These are phyloP conservation scores for Salicornia ramosissima DNA, from an alignment of 148 eudicot species.

Conservation along the genomic window DNA sequence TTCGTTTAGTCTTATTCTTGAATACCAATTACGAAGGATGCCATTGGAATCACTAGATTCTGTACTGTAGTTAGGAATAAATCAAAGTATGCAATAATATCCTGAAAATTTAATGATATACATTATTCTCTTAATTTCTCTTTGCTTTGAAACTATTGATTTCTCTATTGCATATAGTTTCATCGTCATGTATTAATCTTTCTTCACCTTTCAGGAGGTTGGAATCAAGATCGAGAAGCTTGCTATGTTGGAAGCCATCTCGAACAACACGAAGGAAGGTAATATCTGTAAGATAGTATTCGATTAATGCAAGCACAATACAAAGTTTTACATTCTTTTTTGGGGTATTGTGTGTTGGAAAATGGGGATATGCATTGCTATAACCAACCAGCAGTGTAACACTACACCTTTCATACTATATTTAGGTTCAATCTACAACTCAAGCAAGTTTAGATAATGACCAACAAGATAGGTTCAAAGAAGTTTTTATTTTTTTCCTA, in stretches of 20 bases:
- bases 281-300: slow-evolving; percentile 9
- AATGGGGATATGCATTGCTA: too few relatives aligned
- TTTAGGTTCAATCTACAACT: too few relatives aligned
- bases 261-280: slow-evolving; percentile 69
- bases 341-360: too few relatives aligned
- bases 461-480: too few relatives aligned
- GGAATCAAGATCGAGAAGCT: slow-evolving; percentile 82
- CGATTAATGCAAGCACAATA: not conserved
- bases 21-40: not conserved
- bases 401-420: too few relatives aligned
- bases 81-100: not conserved
- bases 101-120: not conserved
- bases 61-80: not conserved
- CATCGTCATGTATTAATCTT: slow-evolving; percentile 3
- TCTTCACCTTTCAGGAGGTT: slow-evolving; percentile 53
- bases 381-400: too few relatives aligned
- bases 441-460: too few relatives aligned
- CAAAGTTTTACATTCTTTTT: too few relatives aligned
- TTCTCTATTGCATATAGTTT: not conserved
- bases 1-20: not conserved
- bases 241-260: slow-evolving; percentile 85
- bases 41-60: not conserved
- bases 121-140: not conserved
- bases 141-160: not conserved
- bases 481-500: too few relatives aligned